Evolutionary conservation across 495 filamentous ascomycete genomes (phyloP).

Genomic region (Neurospora sp.): DNA sequence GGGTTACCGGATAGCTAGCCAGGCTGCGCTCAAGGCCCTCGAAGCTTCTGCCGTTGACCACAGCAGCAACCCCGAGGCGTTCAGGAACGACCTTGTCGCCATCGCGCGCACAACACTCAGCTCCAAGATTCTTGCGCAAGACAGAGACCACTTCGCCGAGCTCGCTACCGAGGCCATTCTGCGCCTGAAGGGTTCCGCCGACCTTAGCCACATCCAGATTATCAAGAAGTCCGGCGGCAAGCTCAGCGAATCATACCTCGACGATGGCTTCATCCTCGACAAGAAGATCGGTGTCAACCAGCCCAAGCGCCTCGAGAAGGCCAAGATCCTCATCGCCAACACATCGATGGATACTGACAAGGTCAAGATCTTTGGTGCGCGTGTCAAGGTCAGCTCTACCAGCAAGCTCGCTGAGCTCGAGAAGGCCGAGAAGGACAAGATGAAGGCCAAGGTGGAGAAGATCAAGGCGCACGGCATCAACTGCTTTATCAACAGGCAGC

Average conservation of each 20-base stretch:
- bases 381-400: constrained; percentile 89
- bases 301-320: constrained; percentile 92
- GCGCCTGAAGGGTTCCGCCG: constrained; percentile 80
- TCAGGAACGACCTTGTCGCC: constrained; percentile 78
- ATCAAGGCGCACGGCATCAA: constrained; percentile 99
- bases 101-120: constrained; percentile 96
- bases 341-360: constrained; percentile 99
- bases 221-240: constrained; percentile 99
- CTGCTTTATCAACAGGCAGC: constrained; percentile 97
- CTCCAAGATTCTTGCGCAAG: constrained; percentile 93
- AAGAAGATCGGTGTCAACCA: constrained; percentile 99
- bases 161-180: constrained; percentile 90
- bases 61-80: constrained; percentile 67
- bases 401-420: constrained; percentile 94
- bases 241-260: constrained; percentile 90
- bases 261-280: constrained; percentile 96
- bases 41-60: constrained; percentile 80
- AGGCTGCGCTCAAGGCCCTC: constrained; percentile 74
- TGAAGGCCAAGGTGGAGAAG: constrained; percentile 96
- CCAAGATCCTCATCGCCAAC: constrained; percentile 94
- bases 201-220: constrained; percentile 95
- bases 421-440: constrained; percentile 96
- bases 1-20: constrained; percentile 92
- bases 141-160: constrained; percentile 82
- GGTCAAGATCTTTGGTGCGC: constrained; percentile 97